These are phyloP conservation scores for Paecilomyces formosus DNA, from an alignment of 2,329 filamentous ascomycete genomes.

Conservation along the genomic window DNA sequence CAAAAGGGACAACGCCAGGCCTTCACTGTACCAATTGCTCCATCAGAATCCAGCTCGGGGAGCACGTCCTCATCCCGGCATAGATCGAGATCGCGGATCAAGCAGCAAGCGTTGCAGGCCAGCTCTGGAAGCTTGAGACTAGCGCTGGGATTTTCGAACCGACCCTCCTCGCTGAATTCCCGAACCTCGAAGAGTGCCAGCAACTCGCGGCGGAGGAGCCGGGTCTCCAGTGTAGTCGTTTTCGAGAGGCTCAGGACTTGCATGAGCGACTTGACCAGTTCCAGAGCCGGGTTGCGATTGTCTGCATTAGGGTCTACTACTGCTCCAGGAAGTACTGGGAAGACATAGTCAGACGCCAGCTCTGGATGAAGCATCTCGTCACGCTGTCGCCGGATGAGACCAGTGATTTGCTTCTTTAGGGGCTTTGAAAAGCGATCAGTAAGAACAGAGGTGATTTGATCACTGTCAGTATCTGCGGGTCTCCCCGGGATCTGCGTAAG, in stretches of 20 bases:
- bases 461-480: constrained; percentile 52
- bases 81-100: constrained; percentile 80
- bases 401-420: constrained; percentile 77
- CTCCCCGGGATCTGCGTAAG: constrained; percentile 55
- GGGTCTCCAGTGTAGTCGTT: constrained; percentile 79
- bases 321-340: constrained; percentile 62
- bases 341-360: constrained; percentile 76
- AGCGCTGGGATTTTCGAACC: constrained; percentile 77
- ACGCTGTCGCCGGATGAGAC: constrained; percentile 76
- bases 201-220: constrained; percentile 80
- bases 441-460: constrained; percentile 58
- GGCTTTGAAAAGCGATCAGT: constrained; percentile 82
- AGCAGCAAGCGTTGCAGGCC: constrained; percentile 84
- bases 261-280: constrained; percentile 88
- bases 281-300: constrained; percentile 66
- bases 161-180: constrained; percentile 84
- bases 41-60: constrained; percentile 38
- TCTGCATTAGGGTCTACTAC: constrained; percentile 47
- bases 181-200: constrained; percentile 86
- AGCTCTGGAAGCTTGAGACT: constrained; percentile 66
- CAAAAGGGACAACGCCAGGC: constrained; percentile 75
- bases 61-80: constrained; percentile 83
- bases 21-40: constrained; percentile 27
- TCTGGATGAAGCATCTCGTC: constrained; percentile 85
- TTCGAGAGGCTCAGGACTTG: constrained; percentile 88